phyloP scores from a whole-genome alignment of 345 rosid genomes.

The Melaleuca alternifolia region DNA sequence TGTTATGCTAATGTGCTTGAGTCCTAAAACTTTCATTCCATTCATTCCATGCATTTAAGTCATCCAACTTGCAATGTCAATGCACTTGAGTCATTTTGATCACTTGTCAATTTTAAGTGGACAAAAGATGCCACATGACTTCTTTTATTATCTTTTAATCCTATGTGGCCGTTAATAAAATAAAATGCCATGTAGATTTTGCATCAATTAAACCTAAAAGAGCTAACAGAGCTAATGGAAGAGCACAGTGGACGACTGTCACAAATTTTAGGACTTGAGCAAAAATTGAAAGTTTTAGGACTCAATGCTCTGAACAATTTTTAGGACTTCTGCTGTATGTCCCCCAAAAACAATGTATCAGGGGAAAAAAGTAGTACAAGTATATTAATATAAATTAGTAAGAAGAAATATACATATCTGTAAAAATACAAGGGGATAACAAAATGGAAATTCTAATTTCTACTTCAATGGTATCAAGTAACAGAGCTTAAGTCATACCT shows the following conservation, averaged over 20 bases:
- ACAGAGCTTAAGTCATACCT: constrained; percentile 18
- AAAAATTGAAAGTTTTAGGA: neutral
- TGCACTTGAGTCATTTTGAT: neutral
- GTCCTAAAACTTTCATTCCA: neutral
- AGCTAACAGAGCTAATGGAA: neutral
- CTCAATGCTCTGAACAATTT: neutral
- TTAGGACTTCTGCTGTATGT: neutral
- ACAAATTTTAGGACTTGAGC: neutral
- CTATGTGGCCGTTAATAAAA: neutral
- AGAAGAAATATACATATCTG: neutral
- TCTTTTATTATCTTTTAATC: neutral
- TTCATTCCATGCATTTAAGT: neutral
- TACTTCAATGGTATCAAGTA: neutral
- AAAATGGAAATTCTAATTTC: neutral
- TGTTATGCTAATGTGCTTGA: neutral
- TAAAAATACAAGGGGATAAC: neutral
- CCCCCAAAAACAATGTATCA: neutral
- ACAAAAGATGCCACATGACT: neutral
- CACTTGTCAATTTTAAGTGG: neutral
- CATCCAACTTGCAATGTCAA: neutral
- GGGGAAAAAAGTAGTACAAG: neutral
- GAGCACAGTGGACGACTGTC: neutral
- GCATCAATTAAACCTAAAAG: neutral
- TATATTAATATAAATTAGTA: neutral
- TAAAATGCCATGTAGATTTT: neutral